Base-by-base conservation (phyloP, 495 filamentous ascomycete genomes). In the Lasiosphaeris hirsuta region DNA sequence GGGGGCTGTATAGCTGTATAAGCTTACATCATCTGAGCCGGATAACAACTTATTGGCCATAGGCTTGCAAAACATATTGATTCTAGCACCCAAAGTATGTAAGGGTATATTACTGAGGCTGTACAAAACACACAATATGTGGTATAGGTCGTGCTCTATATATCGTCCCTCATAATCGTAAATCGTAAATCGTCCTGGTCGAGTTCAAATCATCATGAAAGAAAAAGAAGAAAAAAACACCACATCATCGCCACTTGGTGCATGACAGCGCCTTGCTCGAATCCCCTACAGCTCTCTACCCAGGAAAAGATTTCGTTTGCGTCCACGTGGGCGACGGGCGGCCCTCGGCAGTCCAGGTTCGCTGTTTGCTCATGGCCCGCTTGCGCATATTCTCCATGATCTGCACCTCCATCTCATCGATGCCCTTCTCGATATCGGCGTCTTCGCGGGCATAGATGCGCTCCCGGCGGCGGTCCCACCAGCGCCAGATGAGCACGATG, bases 331-430 rank as follows among this genome's bases (percentile, higher is more conserved):
- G 53, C 30, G 42, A 55, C 41, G n/a, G 10, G 33, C 33, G 41
- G 49, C 59, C 53, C 4, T 13, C 47, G 33, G 58, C 42, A 40
- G 68, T 69, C 74, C 74, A 83, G 10, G 79, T 82, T 35, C 69
- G 59, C 36, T 67, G 71, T 62, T 78, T 83, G 54, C 70, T 78
- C 71, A 82, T 64, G 7, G 79, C 81, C 58, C 75, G 70, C 72
- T 77, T 75, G 41, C 80, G 63, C 78, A 83, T 81, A 35, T 68
- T 69, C 15, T 69, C 70, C 69, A 81, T 74, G 56, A 82, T 82
- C 57, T 78, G 68, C 54, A 60, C 69, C 70, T 82, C 80, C 79
- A 84, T 81, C 51, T 64, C 63, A 51, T 78, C 75, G 54, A 82
- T 81, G 10, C 78, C 75, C 46, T 67, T 66, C 68, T 81, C 80